Evolutionary conservation across 352 stramenopile genomes (phyloP).

Genomic region (Blastocystis sp.): DNA sequence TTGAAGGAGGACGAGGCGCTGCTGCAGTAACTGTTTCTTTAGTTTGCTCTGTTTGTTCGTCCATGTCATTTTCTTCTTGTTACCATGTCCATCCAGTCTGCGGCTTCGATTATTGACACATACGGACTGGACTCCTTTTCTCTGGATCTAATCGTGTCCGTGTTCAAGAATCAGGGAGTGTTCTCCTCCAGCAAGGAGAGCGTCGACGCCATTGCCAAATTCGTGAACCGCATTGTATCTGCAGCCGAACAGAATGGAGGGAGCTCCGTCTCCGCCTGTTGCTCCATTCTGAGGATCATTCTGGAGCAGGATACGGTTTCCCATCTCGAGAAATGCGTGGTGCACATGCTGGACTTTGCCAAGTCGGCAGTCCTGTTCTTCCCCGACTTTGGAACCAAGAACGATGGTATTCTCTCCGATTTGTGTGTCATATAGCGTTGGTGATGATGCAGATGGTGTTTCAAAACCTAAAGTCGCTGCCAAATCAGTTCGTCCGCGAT

Average conservation of each 20-base stretch:
- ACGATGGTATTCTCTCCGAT: not conserved
- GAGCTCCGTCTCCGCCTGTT: not conserved
- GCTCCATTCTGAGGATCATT: not conserved
- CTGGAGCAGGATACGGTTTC: not conserved
- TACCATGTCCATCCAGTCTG: conserved; percentile 11
- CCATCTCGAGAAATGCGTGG: conserved; percentile 17
- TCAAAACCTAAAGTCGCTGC: conserved; percentile 1
- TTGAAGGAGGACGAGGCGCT: conserved; percentile 6
- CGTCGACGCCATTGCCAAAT: conserved; percentile 3
- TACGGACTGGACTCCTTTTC: conserved; percentile 52
- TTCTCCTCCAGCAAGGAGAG: conserved; percentile 20
- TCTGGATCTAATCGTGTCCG: conserved; percentile 20
- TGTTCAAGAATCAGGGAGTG: conserved; percentile 13
- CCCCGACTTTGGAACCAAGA: conserved; percentile 34
- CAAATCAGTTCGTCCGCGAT: conserved; percentile 57
- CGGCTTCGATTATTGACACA: conserved; percentile 20
- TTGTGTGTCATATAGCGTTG: conserved; percentile 9
- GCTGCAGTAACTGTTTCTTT: not conserved
- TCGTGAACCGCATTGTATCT: conserved; percentile 57
- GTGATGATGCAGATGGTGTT: conserved; percentile 27
- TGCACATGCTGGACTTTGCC: conserved; percentile 41
- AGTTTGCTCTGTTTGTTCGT: not conserved
- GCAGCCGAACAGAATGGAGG: conserved; percentile 44
- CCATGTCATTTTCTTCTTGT: not conserved
- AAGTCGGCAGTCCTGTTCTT: conserved; percentile 56